Conservation (phyloP, 2,329 filamentous ascomycete genomes). For the Fusarium secorum region DNA sequence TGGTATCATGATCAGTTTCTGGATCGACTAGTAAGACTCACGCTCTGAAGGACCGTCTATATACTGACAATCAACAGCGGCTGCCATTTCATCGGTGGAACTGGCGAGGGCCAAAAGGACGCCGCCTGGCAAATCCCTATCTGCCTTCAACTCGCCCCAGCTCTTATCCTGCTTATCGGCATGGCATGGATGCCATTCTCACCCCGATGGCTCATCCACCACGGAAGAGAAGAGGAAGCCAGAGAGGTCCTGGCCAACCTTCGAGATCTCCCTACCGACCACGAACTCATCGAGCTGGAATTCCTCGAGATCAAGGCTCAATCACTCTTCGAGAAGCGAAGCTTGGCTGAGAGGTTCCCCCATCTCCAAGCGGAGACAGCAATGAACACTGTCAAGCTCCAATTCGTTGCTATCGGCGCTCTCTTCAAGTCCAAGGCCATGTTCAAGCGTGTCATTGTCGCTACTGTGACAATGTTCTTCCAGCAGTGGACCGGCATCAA, state of each 20-base stretch:
- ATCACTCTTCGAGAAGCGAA: constrained; percentile 74
- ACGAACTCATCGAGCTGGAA: constrained; percentile 75
- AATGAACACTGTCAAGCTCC: constrained; percentile 68
- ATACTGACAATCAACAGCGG: constrained; percentile 47
- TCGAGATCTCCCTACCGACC: constrained; percentile 64
- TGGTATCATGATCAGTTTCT: constrained; percentile 71
- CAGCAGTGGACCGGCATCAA: constrained; percentile 61
- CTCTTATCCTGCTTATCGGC: constrained; percentile 69
- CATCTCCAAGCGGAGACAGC: not conserved
- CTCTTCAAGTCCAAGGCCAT: constrained; percentile 72
- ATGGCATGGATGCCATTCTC: constrained; percentile 85
- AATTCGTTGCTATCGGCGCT: constrained; percentile 71
- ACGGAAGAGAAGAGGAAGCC: constrained; percentile 73
- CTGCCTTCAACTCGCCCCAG: constrained; percentile 74
- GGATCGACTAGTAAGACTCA: constrained; percentile 62
- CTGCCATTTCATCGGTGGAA: constrained; percentile 71
- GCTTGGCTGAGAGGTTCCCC: constrained; percentile 14
- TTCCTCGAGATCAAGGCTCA: constrained; percentile 86
- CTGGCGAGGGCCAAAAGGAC: constrained; percentile 61
- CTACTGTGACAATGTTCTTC: constrained; percentile 69
- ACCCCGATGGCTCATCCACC: constrained; percentile 77
- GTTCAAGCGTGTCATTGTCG: constrained; percentile 71
- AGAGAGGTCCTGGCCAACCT: constrained; percentile 68
- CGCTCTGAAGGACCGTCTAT: fast-evolving
- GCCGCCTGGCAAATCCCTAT: constrained; percentile 79